Conservation (phyloP, 805 yeast species). For the Isabelozyma gotoi region DNA sequence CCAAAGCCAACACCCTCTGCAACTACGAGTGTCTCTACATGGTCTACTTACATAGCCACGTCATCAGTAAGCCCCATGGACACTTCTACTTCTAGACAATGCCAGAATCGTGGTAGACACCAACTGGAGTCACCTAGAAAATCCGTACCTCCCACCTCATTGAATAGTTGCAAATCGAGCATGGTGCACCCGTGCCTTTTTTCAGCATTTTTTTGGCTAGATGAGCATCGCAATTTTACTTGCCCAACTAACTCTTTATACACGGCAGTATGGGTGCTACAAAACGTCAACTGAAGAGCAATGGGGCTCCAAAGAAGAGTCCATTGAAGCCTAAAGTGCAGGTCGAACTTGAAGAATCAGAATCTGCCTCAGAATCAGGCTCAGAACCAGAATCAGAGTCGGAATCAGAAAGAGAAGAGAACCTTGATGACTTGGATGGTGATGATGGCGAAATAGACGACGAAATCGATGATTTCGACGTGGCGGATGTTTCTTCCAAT, state of each 20-base stretch:
- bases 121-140: no score
- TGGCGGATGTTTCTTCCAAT: slow-evolving; percentile 15
- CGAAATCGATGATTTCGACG: slow-evolving; percentile 24
- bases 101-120: no score
- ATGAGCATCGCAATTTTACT: background rate
- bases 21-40: background rate
- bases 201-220: background rate
- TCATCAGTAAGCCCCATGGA: no score
- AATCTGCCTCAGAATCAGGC: slow-evolving; percentile 11
- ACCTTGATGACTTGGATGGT: slow-evolving; percentile 14
- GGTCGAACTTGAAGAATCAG: slow-evolving; percentile 15
- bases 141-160: background rate
- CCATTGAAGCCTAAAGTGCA: slow-evolving; percentile 5
- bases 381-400: slow-evolving; percentile 12
- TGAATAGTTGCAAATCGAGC: background rate
- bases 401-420: slow-evolving; percentile 18
- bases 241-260: background rate
- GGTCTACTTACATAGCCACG: background rate
- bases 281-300: slow-evolving; percentile 1
- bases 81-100: no score
- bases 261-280: background rate
- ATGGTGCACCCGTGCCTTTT: background rate
- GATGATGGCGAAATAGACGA: no score
- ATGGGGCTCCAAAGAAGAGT: slow-evolving; percentile 1
- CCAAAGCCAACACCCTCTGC: background rate